A percentile compares a stretch with the other conserved stretches of the same genome.
Evolutionary conservation across 805 yeast genomes (phyloP).

Genomic region (Jamesozyma jinghongensis): DNA sequence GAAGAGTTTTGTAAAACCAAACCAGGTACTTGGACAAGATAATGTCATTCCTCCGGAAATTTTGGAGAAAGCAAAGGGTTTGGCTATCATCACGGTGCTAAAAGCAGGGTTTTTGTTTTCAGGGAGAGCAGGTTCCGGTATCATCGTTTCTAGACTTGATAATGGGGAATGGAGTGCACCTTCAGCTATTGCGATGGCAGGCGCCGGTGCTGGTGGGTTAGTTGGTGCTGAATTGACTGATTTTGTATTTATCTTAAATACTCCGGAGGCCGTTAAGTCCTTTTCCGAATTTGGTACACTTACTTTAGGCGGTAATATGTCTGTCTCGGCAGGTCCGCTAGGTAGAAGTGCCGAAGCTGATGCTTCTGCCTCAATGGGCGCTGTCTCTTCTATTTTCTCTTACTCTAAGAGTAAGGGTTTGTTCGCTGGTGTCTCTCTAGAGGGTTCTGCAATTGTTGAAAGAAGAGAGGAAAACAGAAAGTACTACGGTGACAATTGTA

Average conservation of each 20-base stretch:
- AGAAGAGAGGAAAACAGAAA: conserved; percentile 95
- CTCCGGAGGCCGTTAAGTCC: conserved; percentile 80
- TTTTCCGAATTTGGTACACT: conserved; percentile 92
- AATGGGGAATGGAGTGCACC: conserved; percentile 98
- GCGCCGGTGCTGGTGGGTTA: conserved; percentile 98
- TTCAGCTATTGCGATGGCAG: conserved; percentile 91
- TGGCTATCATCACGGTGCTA: conserved; percentile 86
- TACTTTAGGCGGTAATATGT: conserved; percentile 89
- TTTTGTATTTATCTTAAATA: conserved; percentile 87
- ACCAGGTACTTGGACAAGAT: conserved; percentile 84
- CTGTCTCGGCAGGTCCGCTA: conserved; percentile 95
- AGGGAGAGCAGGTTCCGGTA: conserved; percentile 96
- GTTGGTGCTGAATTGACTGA: conserved; percentile 95
- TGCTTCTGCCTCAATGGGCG: conserved; percentile 79
- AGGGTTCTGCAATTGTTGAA: conserved; percentile 94
- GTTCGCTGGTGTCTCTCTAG: conserved; percentile 94
- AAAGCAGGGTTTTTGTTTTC: conserved; percentile 96
- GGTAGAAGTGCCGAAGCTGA: conserved; percentile 98
- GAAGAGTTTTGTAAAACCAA: conserved; percentile 86
- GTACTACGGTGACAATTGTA: conserved; percentile 81
- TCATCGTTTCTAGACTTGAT: conserved; percentile 84
- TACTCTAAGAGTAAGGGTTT: conserved; percentile 95
- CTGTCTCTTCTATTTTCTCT: conserved; percentile 84
- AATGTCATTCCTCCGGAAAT: conserved; percentile 83
- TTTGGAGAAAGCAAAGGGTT: conserved; percentile 81